Conservation (phyloP, 306 rosid genomes). For the Betula pendula region DNA sequence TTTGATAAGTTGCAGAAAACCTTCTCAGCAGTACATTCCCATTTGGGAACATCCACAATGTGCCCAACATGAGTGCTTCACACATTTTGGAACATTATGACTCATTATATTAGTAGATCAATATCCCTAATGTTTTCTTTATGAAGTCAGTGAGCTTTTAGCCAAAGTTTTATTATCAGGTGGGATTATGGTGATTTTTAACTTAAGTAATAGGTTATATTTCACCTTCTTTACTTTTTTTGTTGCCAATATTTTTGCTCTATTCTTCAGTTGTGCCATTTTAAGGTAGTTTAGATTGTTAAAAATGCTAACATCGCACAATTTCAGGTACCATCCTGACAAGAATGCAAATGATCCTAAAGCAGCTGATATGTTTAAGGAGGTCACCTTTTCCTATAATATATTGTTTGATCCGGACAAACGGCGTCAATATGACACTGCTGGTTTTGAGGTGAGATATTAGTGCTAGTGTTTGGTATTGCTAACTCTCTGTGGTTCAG, state of each 20-base stretch:
- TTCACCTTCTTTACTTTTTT: neutral
- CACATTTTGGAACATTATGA: neutral
- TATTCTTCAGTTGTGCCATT: constrained; percentile 11
- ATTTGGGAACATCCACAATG: neutral
- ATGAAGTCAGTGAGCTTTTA: neutral
- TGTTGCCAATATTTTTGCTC: constrained; percentile 30
- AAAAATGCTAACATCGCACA: constrained; percentile 18
- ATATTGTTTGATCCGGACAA: constrained; percentile 88
- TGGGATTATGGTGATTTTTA: constrained; percentile 1
- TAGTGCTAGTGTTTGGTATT: constrained; percentile 16
- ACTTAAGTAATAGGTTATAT: neutral
- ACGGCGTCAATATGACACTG: constrained; percentile 82
- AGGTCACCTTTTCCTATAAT: constrained; percentile 88
- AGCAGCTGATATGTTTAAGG: constrained; percentile 96
- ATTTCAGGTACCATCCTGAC: constrained; percentile 95
- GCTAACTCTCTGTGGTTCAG: constrained; percentile 21
- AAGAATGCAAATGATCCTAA: constrained; percentile 97
- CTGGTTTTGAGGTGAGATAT: constrained; percentile 90
- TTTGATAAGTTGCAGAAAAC: neutral
- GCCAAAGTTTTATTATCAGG: neutral
- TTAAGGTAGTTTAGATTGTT: constrained; percentile 19
- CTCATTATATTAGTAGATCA: neutral
- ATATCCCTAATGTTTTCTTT: neutral
- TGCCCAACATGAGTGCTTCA: neutral
- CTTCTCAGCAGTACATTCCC: neutral